phyloP scores from a whole-genome alignment of 1,284 basidiomycete species.

The Trametes versicolor region DNA sequence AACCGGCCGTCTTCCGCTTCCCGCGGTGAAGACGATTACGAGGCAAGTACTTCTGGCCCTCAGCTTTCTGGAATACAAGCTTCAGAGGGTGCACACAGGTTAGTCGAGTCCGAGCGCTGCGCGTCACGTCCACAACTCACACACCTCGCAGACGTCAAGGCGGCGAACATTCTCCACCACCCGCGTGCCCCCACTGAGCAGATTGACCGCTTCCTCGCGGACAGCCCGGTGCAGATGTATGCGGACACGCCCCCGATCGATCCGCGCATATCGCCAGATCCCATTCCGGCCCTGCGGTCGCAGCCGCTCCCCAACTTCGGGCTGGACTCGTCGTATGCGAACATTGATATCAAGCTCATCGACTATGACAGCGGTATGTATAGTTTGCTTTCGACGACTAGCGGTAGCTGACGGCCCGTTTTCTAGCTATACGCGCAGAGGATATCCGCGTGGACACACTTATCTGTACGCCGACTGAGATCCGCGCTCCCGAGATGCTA shows the following conservation, averaged over 20 bases:
- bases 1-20: neutral
- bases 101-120: neutral
- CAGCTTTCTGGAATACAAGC: neutral
- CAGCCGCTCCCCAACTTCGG: neutral
- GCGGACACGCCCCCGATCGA: neutral
- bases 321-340: neutral
- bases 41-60: slow-evolving; percentile 1
- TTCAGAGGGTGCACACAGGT: neutral
- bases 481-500: neutral
- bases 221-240: neutral
- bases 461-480: neutral
- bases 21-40: neutral
- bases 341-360: neutral
- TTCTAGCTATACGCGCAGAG: neutral
- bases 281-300: neutral
- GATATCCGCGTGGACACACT: neutral
- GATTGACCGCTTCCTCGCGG: neutral
- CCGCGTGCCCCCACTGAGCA: neutral
- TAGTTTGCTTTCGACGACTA: neutral
- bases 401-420: neutral
- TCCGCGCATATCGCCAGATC: neutral
- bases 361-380: neutral
- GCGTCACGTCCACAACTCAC: neutral
- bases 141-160: neutral
- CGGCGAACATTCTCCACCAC: neutral